These are phyloP conservation scores for Platanthera zijinensis DNA, from an alignment of 106 monocot species.

Conservation along the genomic window DNA sequence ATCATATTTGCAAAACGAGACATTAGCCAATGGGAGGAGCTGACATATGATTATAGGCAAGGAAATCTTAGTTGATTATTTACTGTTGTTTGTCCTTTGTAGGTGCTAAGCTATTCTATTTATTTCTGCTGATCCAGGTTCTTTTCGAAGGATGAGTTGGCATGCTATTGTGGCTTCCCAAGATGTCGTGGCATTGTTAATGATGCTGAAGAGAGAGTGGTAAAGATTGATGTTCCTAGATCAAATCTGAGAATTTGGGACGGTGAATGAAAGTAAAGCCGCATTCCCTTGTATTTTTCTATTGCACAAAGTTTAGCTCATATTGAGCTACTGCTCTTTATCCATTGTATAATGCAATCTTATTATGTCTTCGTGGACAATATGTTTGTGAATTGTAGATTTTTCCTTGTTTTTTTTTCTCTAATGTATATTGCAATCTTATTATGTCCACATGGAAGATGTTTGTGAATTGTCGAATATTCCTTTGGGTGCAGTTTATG, in stretches of 20 bases:
- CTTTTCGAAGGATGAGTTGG: conserved; percentile 79
- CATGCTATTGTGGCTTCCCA: conserved; percentile 86
- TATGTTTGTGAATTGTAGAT: too few species aligned
- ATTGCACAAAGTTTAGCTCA: background rate
- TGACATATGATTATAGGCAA: conserved; percentile 93
- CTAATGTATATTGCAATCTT: too few species aligned
- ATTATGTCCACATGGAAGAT: too few species aligned
- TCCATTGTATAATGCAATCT: too few species aligned
- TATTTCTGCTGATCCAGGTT: conserved; percentile 42
- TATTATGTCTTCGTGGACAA: too few species aligned
- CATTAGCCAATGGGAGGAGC: conserved; percentile 79
- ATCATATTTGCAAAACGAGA: conserved; percentile 99
- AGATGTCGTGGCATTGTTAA: conserved; percentile 94
- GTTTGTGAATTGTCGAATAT: too few species aligned
- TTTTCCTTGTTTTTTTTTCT: too few species aligned
- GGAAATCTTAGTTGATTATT: background rate
- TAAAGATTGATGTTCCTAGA: conserved; percentile 48
- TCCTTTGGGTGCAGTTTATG: too few species aligned
- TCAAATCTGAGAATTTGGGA: conserved; percentile 61
- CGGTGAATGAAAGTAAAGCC: conserved; percentile 39
- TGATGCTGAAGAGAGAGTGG: conserved; percentile 57
- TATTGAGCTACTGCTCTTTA: background rate
- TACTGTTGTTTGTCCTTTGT: conserved; percentile 6
- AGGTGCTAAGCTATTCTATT: background rate
- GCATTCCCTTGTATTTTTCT: background rate